These are phyloP conservation scores for Apiospora rasikravindrae DNA, from an alignment of 2,329 filamentous ascomycete genomes.

Conservation along the genomic window DNA sequence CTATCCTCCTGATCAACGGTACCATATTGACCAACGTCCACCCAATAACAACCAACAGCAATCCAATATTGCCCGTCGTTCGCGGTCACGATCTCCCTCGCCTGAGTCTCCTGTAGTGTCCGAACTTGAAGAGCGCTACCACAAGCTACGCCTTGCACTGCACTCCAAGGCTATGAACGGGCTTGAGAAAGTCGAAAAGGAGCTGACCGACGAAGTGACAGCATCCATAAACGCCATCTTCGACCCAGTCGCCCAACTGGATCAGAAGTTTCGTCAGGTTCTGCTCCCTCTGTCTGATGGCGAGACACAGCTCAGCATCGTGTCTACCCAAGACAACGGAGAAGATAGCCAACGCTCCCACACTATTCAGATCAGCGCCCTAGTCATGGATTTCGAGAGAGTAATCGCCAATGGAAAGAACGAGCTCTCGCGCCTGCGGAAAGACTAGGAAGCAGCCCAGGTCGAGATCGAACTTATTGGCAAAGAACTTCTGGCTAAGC, in stretches of 20 bases:
- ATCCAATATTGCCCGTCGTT: constrained; percentile 17
- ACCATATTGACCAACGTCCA: neutral
- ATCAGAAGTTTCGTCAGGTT: neutral
- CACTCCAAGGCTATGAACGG: constrained; percentile 32
- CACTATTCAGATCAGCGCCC: constrained; percentile 20
- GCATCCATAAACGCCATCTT: constrained; percentile 26
- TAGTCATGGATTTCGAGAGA: constrained; percentile 18
- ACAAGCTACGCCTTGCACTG: constrained; percentile 32
- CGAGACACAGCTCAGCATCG: constrained; percentile 19
- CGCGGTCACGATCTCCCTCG: constrained; percentile 21
- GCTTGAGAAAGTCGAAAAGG: constrained; percentile 28
- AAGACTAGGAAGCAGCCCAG: constrained; percentile 32
- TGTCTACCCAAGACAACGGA: constrained; percentile 10
- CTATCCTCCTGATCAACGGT: neutral
- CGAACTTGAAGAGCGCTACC: constrained; percentile 31
- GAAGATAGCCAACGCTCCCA: constrained; percentile 8
- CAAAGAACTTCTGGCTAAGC: constrained; percentile 19
- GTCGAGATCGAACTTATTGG: constrained; percentile 31
- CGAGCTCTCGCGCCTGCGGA: constrained; percentile 33
- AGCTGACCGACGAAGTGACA: constrained; percentile 24
- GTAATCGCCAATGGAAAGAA: constrained; percentile 24
- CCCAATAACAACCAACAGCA: neutral
- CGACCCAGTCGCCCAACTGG: constrained; percentile 9
- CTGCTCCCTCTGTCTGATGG: neutral
- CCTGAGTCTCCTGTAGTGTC: constrained; percentile 28